Base-by-base conservation (phyloP, 2,329 filamentous ascomycete species). In the Ophiostoma sp. region DNA sequence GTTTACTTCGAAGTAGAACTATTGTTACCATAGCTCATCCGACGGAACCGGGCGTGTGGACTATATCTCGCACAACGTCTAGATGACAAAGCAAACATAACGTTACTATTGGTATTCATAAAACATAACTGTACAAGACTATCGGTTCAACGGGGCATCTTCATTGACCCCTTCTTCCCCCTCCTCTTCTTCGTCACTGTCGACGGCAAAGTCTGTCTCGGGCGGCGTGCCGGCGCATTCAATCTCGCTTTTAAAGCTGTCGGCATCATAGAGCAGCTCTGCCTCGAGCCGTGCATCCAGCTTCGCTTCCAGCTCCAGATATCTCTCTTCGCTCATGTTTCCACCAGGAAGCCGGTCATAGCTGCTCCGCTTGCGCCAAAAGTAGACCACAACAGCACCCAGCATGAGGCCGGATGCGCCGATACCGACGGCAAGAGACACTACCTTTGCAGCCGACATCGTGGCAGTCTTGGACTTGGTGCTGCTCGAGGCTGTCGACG, bases 141-240 rank as follows among this genome's bases (percentile, higher is more conserved):
- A 63, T 63, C 60, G 60, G 38, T 63, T 63, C 36, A 63, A 14
- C 16, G 38, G 60, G 4, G 60, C 60, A 42, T 63, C 60, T 41
- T 63, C 60, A 16, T 18, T 27, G 16, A 38, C 60, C 42, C 60
- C 38, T 55, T 55, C 49, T 36, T 9, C 7, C 49, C 16, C 49
- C 8, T 49, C 47, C 49, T 60, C 55, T 38, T 60, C 55, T 60
- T 60, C 55, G 55, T 63, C 60, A n/a, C 60, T 63, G 60, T 63
- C 60, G 12, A 63, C 60, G 40, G 38, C 60, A 41, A 63, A 63
- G 16, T 42, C 27, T 60, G 55, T 60, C 14, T 60, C 55, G 36
- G 55, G 55, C n/a, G 9, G 55, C 6, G n/a, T 60, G 16, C 7
- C 55, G 11, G 9, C 55, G 5, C 55, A 11, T 11, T 16, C 55